Evolutionary conservation across 345 rosid species (phyloP).

Genomic region (Moricandia arvensis): DNA sequence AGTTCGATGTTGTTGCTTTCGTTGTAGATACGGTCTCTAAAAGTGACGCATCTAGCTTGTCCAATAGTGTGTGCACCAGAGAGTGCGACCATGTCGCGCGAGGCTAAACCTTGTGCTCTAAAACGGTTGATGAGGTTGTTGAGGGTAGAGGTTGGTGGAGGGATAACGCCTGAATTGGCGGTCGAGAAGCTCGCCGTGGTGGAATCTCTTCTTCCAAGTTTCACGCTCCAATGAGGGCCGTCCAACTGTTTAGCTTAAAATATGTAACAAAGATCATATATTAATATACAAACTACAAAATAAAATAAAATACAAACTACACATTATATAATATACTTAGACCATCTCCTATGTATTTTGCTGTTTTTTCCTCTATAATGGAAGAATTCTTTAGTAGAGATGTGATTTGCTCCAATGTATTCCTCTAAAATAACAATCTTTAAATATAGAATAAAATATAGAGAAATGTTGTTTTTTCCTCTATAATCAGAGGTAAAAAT

Average conservation of each 20-base stretch:
- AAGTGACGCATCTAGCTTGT: constrained; percentile 44
- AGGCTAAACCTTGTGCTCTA: constrained; percentile 51
- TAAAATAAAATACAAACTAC: no score
- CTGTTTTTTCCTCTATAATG: no score
- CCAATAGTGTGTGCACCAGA: constrained; percentile 74
- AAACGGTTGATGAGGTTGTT: constrained; percentile 56
- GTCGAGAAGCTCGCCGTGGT: constrained; percentile 50
- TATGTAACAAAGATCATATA: neutral
- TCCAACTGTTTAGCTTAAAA: neutral
- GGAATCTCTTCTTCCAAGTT: constrained; percentile 52
- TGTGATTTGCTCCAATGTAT: no score
- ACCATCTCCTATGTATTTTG: no score
- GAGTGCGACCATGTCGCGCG: constrained; percentile 77
- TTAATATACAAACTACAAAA: no score
- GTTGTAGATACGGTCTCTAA: constrained; percentile 48
- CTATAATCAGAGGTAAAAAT: no score
- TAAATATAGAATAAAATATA: no score
- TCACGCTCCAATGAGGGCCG: neutral
- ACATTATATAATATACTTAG: no score
- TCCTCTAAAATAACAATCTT: no score
- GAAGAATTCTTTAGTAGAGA: no score
- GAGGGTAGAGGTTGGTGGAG: constrained; percentile 51
- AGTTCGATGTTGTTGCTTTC: constrained; percentile 47
- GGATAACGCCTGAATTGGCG: constrained; percentile 64
- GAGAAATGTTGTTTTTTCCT: no score